Evolutionary conservation across 169 alveolate genomes (phyloP), one percentile per base, ranked within the genome.

Genomic region (Plasmodium adleri): DNA sequence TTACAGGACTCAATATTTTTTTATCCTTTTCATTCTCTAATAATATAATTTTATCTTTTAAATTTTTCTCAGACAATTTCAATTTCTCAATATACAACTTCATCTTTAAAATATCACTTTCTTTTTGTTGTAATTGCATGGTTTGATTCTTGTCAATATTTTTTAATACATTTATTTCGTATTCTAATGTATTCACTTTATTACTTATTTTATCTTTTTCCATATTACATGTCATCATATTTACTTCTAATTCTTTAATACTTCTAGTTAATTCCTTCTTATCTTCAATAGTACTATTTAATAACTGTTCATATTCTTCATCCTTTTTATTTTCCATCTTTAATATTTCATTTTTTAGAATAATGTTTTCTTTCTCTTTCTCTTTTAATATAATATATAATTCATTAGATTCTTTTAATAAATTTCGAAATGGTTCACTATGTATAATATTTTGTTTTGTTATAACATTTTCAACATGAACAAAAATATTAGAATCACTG

Each of bases 401-500:
- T 9, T 80, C 58, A n/a, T 32, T 68, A 26, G 90, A 39, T 60
- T 80, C 90, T 13, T 50, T 26, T 15, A 80, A 32, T 2, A 80
- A 49, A 32, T 80, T 47, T 49, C 24, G 50, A 47, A 80, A 80
- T 8, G 90, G 90, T 17, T 80, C 83, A 12, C 90, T 80, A 3
- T 68, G 24, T 4, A 80, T 71, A 10, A 80, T 80, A 13, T 80
- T 80, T 13, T 80, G 83, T 60, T 67, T 80, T 60, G 90, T 80
- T 54, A 80, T 67, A 8, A 67, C 26, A 12, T 80, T 67, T 15
- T 80, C 83, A 50, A 80, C 32, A 28, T 50, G 15, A 9, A 67
- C 13, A 3, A 67, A 26, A 1, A 45, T 9, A n/a, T 56, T 22
- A 0, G 75, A 17, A 15, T 71, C 72, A 20, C 24, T 52, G n/a